Percentiles rank a stretch among this genome's conserved stretches.
These are phyloP conservation scores for Canna indica DNA, from an alignment of 176 grass and related monocot genomes.

Conservation along the genomic window DNA sequence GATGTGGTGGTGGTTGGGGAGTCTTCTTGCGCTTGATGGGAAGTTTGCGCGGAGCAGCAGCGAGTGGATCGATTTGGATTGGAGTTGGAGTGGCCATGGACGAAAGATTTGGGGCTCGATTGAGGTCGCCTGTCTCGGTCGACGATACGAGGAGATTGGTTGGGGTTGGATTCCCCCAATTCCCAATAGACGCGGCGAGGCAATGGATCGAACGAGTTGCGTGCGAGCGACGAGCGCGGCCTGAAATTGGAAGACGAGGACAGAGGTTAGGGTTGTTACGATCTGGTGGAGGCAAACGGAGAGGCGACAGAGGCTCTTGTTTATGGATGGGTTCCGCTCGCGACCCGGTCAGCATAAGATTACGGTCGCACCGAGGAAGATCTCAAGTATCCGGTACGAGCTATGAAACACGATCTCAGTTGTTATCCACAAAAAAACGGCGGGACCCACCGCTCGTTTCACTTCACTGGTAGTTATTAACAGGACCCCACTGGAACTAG, in stretches of 20 bases:
- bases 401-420: too few species aligned
- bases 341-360: too few species aligned
- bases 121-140: not conserved
- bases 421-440: too few species aligned
- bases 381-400: too few species aligned
- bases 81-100: not conserved
- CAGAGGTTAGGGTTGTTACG: not conserved
- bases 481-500: too few species aligned
- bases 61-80: not conserved
- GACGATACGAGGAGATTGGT: not conserved
- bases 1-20: not conserved
- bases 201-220: not conserved
- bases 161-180: slow-evolving; percentile 12
- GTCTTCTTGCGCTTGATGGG: slow-evolving; percentile 91
- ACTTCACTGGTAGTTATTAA: too few species aligned
- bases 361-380: too few species aligned
- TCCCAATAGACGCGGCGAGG: not conserved
- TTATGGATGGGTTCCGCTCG: too few species aligned
- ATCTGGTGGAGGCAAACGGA: not conserved
- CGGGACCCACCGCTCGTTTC: too few species aligned
- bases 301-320: too few species aligned
- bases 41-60: slow-evolving; percentile 57
- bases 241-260: not conserved
- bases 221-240: not conserved
- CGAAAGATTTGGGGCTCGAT: not conserved